A percentile compares a stretch with the other conserved stretches of the same genome.
Conservation (phyloP, 352 stramenopile species). For the Phytophthora pluvialis region DNA sequence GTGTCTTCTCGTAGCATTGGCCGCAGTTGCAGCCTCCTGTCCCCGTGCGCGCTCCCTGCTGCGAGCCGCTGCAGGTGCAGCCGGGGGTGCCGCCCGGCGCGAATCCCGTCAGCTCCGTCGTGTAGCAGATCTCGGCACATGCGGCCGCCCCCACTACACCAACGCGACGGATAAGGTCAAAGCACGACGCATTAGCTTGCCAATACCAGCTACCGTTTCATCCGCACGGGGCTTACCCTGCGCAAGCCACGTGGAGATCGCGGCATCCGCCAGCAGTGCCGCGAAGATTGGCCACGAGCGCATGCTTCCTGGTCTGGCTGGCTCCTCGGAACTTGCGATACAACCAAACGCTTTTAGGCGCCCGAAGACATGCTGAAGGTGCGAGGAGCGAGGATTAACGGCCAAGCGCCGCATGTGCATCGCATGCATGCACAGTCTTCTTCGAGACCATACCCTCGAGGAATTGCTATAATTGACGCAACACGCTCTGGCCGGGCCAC, state of each 20-base stretch:
- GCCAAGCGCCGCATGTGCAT: slow-evolving; percentile 11
- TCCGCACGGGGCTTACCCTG: slow-evolving; percentile 11
- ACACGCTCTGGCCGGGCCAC: not conserved
- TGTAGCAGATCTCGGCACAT: slow-evolving; percentile 48
- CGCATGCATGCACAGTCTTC: slow-evolving; percentile 1
- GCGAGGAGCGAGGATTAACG: slow-evolving; percentile 17
- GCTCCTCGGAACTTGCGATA: slow-evolving; percentile 24
- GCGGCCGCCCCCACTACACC: slow-evolving; percentile 25
- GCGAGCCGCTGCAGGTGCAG: slow-evolving; percentile 43
- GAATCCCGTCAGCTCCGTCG: slow-evolving; percentile 46
- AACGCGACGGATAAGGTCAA: not conserved
- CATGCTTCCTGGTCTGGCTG: slow-evolving; percentile 19
- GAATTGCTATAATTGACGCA: slow-evolving; percentile 12
- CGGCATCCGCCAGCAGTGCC: slow-evolving; percentile 16
- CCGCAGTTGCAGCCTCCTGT: slow-evolving; percentile 41
- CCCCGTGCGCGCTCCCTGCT: slow-evolving; percentile 29
- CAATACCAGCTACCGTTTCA: not conserved
- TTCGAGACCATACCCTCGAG: slow-evolving; percentile 16
- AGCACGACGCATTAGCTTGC: slow-evolving; percentile 9
- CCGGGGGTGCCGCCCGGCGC: slow-evolving; percentile 24
- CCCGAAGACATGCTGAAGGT: slow-evolving; percentile 3
- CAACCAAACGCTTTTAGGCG: slow-evolving; percentile 1
- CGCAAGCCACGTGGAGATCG: not conserved
- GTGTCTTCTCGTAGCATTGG: slow-evolving; percentile 44
- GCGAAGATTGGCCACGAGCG: slow-evolving; percentile 14